These are phyloP conservation scores for Cornus suecica DNA, from an alignment of 148 eudicot species.

Conservation along the genomic window DNA sequence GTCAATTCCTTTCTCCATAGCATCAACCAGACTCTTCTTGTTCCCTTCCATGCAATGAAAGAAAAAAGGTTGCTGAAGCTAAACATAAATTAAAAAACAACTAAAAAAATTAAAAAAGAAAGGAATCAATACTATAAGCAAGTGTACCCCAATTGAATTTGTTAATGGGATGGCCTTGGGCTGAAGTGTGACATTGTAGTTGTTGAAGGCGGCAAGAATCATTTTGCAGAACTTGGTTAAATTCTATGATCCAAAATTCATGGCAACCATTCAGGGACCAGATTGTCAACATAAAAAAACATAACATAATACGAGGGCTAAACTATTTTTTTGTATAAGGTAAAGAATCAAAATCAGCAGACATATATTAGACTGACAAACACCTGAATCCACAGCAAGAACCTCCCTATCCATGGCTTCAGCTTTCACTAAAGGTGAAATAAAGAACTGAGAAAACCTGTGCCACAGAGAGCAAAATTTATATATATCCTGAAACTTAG, in stretches of 20 bases:
- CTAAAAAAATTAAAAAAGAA: slow-evolving; percentile 9
- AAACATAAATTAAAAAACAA: slow-evolving; percentile 13
- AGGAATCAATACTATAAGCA: background rate
- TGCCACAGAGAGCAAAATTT: slow-evolving; percentile 8
- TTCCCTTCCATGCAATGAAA: slow-evolving; percentile 49
- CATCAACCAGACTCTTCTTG: slow-evolving; percentile 90
- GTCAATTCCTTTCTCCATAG: slow-evolving; percentile 85
- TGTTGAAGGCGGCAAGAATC: slow-evolving; percentile 96
- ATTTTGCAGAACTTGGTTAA: slow-evolving; percentile 91
- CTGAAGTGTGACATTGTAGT: slow-evolving; percentile 85
- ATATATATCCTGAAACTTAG: background rate
- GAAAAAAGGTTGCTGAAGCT: slow-evolving; percentile 11
- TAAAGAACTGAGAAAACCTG: slow-evolving; percentile 88
- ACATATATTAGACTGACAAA: slow-evolving; percentile 5
- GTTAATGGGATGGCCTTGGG: slow-evolving; percentile 73
- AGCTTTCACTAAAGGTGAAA: slow-evolving; percentile 79
- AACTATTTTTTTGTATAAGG: background rate
- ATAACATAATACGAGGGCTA: background rate
- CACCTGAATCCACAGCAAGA: slow-evolving; percentile 93
- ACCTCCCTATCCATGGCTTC: slow-evolving; percentile 97
- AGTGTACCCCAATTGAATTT: slow-evolving; percentile 86
- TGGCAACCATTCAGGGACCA: slow-evolving; percentile 9
- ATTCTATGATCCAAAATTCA: slow-evolving; percentile 47
- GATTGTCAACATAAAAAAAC: background rate
- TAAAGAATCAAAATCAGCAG: slow-evolving; percentile 4